Base-by-base conservation (phyloP, 257 asterid genomes). In the Marsdenia floribunda region DNA sequence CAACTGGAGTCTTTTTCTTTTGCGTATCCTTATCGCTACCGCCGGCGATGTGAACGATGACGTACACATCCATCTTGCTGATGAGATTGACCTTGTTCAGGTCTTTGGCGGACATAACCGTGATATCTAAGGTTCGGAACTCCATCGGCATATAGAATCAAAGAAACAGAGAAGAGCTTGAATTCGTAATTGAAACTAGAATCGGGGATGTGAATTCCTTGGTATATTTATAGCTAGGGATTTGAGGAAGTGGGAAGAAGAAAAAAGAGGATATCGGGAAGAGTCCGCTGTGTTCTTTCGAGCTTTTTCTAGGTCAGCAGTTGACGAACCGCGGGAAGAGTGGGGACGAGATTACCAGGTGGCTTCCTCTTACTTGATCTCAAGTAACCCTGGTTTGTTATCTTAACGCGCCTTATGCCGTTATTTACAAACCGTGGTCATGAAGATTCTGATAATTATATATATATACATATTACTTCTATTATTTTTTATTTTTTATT, bases 61-160 rank as follows among this genome's bases (percentile, higher is more conserved):
- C 92, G 76, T 86, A 90, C 0, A 84, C 93, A 58, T 86, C 88
- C 97, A 91, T 93, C 75, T 84, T 86, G 14, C 84, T 76, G 21
- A 90, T 76, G 1, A 89, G 74, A 75, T 81, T 93, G 15, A 89
- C 94, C 65, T 81, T 93, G 53, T 85, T 85, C 19, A 93, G 78
- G 70, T 88, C 93, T 67, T 84, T 85, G 8, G 85, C 97, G 0
- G 86, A 87, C 60, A 85, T 82, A n/a, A 82, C 73, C 4, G 80
- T 88, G 79, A 93, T 77, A 55, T 88, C 91, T 40, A 93, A 67
- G 8, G 83, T 80, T 3, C 88, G 87, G 68, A 35, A 11, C 68
- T 83, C 92, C 98, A 92, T 91, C 13, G 16, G 69, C 71, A 74
- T 26, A 18, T 24, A 29, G 33, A 70, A 47, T 7, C 69, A n/a